Conservation (phyloP, 2,329 filamentous ascomycete species). For the Trichothecium sympodiale region DNA sequence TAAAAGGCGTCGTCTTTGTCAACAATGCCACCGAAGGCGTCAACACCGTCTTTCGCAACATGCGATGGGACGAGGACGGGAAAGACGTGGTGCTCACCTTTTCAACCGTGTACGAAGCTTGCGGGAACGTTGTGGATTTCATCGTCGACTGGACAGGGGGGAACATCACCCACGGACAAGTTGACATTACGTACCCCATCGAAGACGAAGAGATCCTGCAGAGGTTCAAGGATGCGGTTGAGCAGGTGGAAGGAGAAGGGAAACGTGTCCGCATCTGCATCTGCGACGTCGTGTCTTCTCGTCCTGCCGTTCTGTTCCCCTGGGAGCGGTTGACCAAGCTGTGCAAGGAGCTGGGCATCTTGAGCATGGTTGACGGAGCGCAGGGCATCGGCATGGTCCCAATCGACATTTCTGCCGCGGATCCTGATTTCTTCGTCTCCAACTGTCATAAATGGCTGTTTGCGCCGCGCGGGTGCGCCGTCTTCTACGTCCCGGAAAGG, state of each 20-base stretch:
- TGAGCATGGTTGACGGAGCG: conserved; percentile 73
- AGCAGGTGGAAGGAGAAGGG: conserved; percentile 38
- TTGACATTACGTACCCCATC: conserved; percentile 57
- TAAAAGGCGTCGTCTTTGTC: conserved; percentile 62
- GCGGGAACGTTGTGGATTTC: conserved; percentile 61
- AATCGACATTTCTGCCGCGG: conserved; percentile 52
- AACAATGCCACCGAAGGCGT: conserved; percentile 70
- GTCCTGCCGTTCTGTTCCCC: conserved; percentile 70
- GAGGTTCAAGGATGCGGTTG: conserved; percentile 49
- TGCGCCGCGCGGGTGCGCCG: conserved; percentile 66
- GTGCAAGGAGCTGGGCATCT: conserved; percentile 55
- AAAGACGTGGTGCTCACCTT: conserved; percentile 74
- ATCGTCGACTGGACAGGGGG: conserved; percentile 53
- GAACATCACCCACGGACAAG: conserved; percentile 33
- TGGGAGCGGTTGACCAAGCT: conserved; percentile 55
- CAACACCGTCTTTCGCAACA: conserved; percentile 69
- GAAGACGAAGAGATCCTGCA: conserved; percentile 55
- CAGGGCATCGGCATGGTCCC: conserved; percentile 74
- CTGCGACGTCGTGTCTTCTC: conserved; percentile 71
- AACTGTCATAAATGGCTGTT: conserved; percentile 92
- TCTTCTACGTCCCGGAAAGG: conserved; percentile 66
- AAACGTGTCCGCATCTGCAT: conserved; percentile 52
- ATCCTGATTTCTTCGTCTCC: conserved; percentile 77
- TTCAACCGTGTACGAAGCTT: conserved; percentile 66
- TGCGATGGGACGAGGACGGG: conserved; percentile 56